These are phyloP conservation scores for Pistacia vera DNA, from an alignment of 345 rosid genomes.

Conservation along the genomic window DNA sequence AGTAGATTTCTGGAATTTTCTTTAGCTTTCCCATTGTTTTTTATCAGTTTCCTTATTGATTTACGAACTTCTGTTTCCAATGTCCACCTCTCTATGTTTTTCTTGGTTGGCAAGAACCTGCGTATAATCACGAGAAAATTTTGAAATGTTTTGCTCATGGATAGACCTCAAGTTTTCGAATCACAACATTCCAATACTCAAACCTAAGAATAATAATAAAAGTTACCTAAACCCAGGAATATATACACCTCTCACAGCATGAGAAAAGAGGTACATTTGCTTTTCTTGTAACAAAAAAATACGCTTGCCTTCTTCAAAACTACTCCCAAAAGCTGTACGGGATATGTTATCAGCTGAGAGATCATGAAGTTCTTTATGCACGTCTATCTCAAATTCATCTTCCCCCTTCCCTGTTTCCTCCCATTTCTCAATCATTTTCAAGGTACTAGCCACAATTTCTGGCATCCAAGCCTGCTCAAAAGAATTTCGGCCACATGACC, in stretches of 20 bases:
- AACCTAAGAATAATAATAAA: not conserved
- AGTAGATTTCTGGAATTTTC: constrained; percentile 58
- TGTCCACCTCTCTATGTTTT: constrained; percentile 77
- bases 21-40: constrained; percentile 27
- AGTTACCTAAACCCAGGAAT: constrained; percentile 82
- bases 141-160: not conserved
- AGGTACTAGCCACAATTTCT: constrained; percentile 55
- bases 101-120: constrained; percentile 80
- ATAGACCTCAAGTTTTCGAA: not conserved
- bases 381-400: constrained; percentile 69
- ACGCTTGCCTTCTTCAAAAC: constrained; percentile 68
- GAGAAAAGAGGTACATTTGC: constrained; percentile 56
- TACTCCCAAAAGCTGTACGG: constrained; percentile 88
- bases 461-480: constrained; percentile 64
- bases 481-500: not conserved
- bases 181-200: no score
- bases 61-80: constrained; percentile 67
- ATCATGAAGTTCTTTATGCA: constrained; percentile 55
- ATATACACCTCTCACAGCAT: constrained; percentile 59
- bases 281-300: constrained; percentile 73
- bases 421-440: constrained; percentile 62
- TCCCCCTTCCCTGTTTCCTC: constrained; percentile 56
- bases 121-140: not conserved
- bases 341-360: constrained; percentile 78
- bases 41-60: constrained; percentile 52